phyloP scores from a whole-genome alignment of 352 stramenopile species.

The Phytopythium kandeliae region DNA sequence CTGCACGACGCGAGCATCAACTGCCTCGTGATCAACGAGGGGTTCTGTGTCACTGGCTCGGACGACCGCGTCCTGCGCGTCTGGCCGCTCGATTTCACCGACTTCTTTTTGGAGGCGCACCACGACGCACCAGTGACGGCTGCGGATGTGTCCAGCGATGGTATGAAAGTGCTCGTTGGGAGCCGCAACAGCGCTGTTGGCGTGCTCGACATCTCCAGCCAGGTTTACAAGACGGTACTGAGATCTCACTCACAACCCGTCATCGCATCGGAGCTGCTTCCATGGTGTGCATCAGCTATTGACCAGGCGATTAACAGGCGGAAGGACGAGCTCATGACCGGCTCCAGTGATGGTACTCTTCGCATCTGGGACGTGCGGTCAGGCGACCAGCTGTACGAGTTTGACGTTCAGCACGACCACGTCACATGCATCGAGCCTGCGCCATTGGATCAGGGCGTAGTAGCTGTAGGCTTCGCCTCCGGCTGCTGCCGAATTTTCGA shows the following conservation, averaged over 20 bases:
- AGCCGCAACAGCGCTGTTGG: constrained; percentile 74
- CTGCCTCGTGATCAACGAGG: constrained; percentile 81
- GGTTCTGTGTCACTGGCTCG: constrained; percentile 86
- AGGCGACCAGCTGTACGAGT: constrained; percentile 78
- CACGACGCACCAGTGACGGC: constrained; percentile 66
- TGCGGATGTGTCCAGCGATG: constrained; percentile 71
- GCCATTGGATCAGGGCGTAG: constrained; percentile 23
- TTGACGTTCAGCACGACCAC: constrained; percentile 60
- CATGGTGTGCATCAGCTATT: constrained; percentile 8
- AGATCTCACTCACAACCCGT: constrained; percentile 64
- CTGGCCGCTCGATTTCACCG: constrained; percentile 89
- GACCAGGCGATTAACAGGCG: constrained; percentile 3
- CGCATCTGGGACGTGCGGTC: constrained; percentile 73
- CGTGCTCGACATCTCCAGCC: constrained; percentile 76
- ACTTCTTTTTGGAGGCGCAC: constrained; percentile 89
- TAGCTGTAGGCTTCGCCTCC: constrained; percentile 76
- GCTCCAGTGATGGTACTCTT: constrained; percentile 69
- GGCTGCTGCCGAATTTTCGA: constrained; percentile 85
- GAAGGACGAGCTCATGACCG: constrained; percentile 51
- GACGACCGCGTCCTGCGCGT: constrained; percentile 86
- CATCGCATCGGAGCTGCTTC: constrained; percentile 9
- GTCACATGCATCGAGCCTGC: constrained; percentile 61
- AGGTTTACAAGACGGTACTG: constrained; percentile 78
- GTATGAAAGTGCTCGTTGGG: constrained; percentile 73
- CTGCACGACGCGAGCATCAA: constrained; percentile 85